Base-by-base conservation (phyloP, 305 asterid genomes). In the Caryopteris hybrid region DNA sequence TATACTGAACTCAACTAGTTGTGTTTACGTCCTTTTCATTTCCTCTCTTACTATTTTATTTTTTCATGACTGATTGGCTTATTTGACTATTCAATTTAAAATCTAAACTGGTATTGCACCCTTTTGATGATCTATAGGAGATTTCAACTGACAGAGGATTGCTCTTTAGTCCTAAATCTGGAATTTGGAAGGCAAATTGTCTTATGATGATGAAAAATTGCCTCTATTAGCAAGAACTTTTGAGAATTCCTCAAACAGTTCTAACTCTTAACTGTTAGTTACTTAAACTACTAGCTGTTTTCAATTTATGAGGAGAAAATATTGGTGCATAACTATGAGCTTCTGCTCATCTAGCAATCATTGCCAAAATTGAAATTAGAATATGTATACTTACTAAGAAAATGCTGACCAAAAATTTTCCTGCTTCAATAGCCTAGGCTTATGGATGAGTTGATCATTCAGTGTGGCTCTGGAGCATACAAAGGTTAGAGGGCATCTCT, bases 11-110 rank as follows among this genome's bases (percentile, higher is more conserved):
- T 68, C 41, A 68, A 9, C 17, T 48, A 22, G 41, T 18, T 68
- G 48, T 57, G 50, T 60, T 55, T 20, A 34, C 51, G 45, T 23
- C 64, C 58, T 50, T 65, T 42, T 51, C 53, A 57, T 29, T 46
- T 56, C 20, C 48, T 55, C 47, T 21, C 38, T 29, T 38, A 27
- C 27, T 62, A 52, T 47, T 14, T 51, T 36, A 9, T 48, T 10
- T 55, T 8, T 56, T 53, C 23, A 45, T 57, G 38, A 43, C 56
- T 63, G 38, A 36, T 68, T 67, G 11, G 20, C 34, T 22, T 52
- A 36, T 68, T 62, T 29, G 45, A 33, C 51, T 21, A 22, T 54
- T 42, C 27, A 42, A 14, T 33, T 12, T 23, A 21, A 21, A 53
- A 18, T 13, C 42, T 62, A n/a, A n/a, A 36, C n/a, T 29, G 62